Evolutionary conservation across 306 rosid species (phyloP).

Genomic region (Begonia peltatifolia): DNA sequence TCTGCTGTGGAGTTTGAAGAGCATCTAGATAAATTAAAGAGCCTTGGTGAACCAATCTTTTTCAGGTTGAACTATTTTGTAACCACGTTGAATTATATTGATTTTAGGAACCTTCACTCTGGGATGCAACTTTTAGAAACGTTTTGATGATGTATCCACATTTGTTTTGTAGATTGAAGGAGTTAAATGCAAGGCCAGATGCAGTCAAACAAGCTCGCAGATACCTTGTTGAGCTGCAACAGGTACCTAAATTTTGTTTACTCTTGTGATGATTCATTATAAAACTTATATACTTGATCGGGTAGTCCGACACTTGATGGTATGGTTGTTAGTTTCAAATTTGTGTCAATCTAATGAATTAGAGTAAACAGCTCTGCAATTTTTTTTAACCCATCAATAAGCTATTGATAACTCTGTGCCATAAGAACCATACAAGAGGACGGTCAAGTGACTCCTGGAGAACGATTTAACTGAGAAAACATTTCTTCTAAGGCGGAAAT

Average conservation of each 20-base stretch:
- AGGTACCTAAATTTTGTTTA: constrained; percentile 30
- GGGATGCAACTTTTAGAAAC: not conserved
- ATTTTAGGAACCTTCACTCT: constrained; percentile 4
- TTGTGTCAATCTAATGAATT: not conserved
- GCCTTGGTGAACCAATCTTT: constrained; percentile 77
- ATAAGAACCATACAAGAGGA: too few species aligned
- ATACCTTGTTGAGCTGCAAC: constrained; percentile 54
- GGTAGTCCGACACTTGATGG: not conserved
- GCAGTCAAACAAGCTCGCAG: constrained; percentile 53
- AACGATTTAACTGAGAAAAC: too few species aligned
- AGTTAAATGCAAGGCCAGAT: constrained; percentile 67
- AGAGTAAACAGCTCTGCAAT: not conserved
- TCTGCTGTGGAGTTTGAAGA: constrained; percentile 72
- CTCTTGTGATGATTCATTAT: constrained; percentile 4
- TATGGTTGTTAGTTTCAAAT: not conserved
- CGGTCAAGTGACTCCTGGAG: too few species aligned
- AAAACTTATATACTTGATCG: not conserved
- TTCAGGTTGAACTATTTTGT: constrained; percentile 32
- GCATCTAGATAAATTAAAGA: constrained; percentile 54
- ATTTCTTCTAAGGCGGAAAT: too few species aligned
- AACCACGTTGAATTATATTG: not conserved
- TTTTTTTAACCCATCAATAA: too few species aligned
- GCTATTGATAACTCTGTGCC: too few species aligned
- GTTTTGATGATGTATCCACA: constrained; percentile 17
- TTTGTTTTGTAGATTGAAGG: constrained; percentile 55